A percentile compares a stretch with the other conserved stretches of the same genome.
Evolutionary conservation across 2,329 filamentous ascomycete species (phyloP).

Genomic region (Fusarium tricinctum): DNA sequence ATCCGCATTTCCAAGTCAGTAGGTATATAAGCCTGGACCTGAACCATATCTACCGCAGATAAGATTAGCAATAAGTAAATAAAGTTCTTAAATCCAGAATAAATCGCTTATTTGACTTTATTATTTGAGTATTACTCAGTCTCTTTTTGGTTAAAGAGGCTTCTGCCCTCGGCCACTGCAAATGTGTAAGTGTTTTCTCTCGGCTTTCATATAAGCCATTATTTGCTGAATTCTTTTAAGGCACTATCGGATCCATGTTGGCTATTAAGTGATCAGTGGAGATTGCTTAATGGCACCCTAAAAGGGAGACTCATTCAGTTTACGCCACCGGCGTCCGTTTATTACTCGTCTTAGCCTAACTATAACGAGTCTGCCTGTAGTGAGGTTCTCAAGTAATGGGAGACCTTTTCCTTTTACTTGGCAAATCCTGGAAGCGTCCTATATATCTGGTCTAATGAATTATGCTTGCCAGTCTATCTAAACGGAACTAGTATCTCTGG

Average conservation of each 20-base stretch:
- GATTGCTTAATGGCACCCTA: neutral
- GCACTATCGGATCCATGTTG: conserved; percentile 9
- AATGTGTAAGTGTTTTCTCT: too few relatives aligned
- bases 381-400: neutral
- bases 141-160: too few relatives aligned
- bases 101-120: too few relatives aligned
- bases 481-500: conserved; percentile 15
- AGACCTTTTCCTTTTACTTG: conserved; percentile 1
- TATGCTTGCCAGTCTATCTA: neutral
- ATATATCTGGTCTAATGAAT: conserved; percentile 1
- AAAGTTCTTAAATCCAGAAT: too few relatives aligned
- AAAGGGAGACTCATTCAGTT: neutral
- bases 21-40: too few relatives aligned
- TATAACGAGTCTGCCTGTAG: neutral
- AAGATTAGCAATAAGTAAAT: too few relatives aligned
- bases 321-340: neutral
- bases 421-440: neutral
- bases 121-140: too few relatives aligned
- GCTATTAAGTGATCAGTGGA: neutral
- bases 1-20: too few relatives aligned
- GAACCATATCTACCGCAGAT: too few relatives aligned
- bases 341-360: neutral
- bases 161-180: too few relatives aligned
- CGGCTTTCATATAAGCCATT: too few relatives aligned
- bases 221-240: too few relatives aligned